Conservation (phyloP, 192 early-diverging fungal species). For the Physocladia obscura region DNA sequence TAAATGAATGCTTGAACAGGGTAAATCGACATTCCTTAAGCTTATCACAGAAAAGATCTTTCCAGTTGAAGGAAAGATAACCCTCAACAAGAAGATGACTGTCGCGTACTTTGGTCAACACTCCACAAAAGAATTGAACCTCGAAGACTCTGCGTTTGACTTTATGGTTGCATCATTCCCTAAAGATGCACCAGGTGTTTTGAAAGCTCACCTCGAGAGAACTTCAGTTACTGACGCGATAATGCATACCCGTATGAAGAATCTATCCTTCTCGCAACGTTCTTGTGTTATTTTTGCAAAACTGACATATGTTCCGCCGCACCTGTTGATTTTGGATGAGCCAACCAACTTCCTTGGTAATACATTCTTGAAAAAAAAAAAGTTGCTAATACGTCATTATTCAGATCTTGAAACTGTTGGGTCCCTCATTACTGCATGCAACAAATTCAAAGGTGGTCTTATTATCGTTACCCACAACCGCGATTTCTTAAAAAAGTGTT, state of each 20-base stretch:
- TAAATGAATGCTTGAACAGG: neutral
- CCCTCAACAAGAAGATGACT: slow-evolving; percentile 76
- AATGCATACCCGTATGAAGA: slow-evolving; percentile 70
- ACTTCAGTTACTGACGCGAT: slow-evolving; percentile 77
- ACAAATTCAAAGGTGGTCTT: slow-evolving; percentile 74
- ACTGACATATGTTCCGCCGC: slow-evolving; percentile 78
- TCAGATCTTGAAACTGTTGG: slow-evolving; percentile 77
- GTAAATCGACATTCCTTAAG: slow-evolving; percentile 74
- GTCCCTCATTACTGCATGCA: slow-evolving; percentile 70
- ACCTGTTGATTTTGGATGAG: slow-evolving; percentile 80
- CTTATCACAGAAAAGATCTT: slow-evolving; percentile 70
- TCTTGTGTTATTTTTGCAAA: slow-evolving; percentile 81
- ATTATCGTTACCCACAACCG: slow-evolving; percentile 82
- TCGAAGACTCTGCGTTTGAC: slow-evolving; percentile 23
- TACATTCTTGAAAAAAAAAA: too few species aligned
- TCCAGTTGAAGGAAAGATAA: slow-evolving; percentile 65
- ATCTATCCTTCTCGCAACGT: slow-evolving; percentile 76
- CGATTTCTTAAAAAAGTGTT: slow-evolving; percentile 67
- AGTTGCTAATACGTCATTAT: too few species aligned
- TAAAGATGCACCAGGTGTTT: slow-evolving; percentile 9
- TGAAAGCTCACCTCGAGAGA: slow-evolving; percentile 77
- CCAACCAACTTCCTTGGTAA: slow-evolving; percentile 71
- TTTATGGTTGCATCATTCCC: slow-evolving; percentile 15
- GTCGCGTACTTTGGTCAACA: slow-evolving; percentile 85
- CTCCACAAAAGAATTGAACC: slow-evolving; percentile 62